Evolutionary conservation across 2,329 filamentous ascomycete species (phyloP), one percentile per base, ranked within the genome.

Genomic region (Calonectria fujianensis): DNA sequence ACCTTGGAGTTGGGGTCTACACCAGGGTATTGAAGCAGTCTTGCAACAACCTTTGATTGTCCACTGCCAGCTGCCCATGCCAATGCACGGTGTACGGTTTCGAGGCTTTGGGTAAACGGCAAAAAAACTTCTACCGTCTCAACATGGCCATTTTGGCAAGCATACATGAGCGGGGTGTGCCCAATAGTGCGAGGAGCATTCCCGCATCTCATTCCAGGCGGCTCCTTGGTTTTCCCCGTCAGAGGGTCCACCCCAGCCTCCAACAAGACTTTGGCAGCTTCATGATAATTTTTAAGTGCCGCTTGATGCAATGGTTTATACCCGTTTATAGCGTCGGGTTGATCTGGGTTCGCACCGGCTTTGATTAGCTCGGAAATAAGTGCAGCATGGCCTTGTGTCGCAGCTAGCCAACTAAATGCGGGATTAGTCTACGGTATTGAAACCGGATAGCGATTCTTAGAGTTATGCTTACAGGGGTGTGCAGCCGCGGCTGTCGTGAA

Each of bases 91-190:
- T 82, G 78, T 11, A 83, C 77, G 11, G 72, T 76, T 1, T 81
- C 51, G 8, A 75, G 11, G 18, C 78, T 64, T n/a, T 77, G 68
- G 18, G 84, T 31, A 51, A 79, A 82, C 0, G 80, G 76, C 7
- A 84, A 66, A 45, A 85, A 82, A 3, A 63, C 77, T 18, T 82
- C 77, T 1, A 84, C 57, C 4, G 79, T 74, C 32, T 81, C 80
- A 4, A 78, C 18, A 65, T 84, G 78, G 10, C 82, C 82, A 32
- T 76, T 37, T 16, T 72, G 24, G 69, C 82, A 83, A 31, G 83
- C 83, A 72, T 82, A 82, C 77, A 83, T 78, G 8, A 86, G 70
- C 2, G 85, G 76, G 0, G 81, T 83, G 1, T 83, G 45, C 1
- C 81, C 81, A 4, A 39, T 54, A 0, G 74, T 77, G 51, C 37